A percentile compares a stretch with the other conserved stretches of the same genome.
Evolutionary conservation across 345 rosid genomes (phyloP).

Genomic region (Arabis alpina): DNA sequence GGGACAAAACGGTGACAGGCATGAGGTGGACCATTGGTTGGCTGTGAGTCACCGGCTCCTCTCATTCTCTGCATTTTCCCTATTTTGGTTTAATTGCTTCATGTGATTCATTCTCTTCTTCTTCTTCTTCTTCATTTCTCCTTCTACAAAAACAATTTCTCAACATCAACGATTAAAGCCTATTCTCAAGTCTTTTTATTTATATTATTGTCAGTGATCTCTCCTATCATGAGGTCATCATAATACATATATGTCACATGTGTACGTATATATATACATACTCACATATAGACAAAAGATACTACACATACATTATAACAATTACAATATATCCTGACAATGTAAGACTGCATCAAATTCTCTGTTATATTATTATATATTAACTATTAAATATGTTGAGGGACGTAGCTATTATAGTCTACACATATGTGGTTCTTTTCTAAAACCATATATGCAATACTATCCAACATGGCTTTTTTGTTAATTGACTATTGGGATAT

Average conservation of each 20-base stretch:
- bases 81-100: conserved; percentile 28
- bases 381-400: not conserved
- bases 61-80: conserved; percentile 25
- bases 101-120: conserved; percentile 36
- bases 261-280: conserved; percentile 14
- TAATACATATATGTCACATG: conserved; percentile 34
- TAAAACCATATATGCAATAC: not conserved
- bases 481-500: conserved; percentile 2
- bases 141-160: conserved; percentile 1
- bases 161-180: conserved; percentile 39
- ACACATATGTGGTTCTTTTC: conserved; percentile 8
- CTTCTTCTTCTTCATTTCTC: conserved; percentile 3
- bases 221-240: conserved; percentile 51
- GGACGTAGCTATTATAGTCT: conserved; percentile 14
- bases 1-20: conserved; percentile 46
- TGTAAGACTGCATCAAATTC: conserved; percentile 44
- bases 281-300: conserved; percentile 23
- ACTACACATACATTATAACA: conserved; percentile 22
- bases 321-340: conserved; percentile 30
- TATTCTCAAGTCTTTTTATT: conserved; percentile 27
- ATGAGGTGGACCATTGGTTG: conserved; percentile 43
- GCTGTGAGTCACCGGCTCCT: conserved; percentile 33
- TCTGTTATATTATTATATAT: conserved; percentile 21
- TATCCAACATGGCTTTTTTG: conserved; percentile 1
- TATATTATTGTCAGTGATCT: conserved; percentile 40